These are phyloP conservation scores for Herpotrichia juniperi DNA, from an alignment of 2,329 filamentous ascomycete species.

Conservation along the genomic window DNA sequence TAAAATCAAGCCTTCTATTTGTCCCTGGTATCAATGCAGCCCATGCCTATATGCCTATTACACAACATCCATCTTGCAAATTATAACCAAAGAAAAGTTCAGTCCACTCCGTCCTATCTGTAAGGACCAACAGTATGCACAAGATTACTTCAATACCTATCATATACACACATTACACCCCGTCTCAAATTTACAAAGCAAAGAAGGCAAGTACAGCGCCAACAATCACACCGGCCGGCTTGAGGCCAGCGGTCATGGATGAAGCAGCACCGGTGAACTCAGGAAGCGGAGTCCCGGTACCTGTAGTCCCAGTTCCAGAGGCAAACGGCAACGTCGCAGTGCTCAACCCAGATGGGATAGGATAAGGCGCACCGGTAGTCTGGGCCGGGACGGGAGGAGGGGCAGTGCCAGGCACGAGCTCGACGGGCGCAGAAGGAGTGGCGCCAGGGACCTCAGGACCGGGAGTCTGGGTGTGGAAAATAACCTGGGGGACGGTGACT, in stretches of 20 bases:
- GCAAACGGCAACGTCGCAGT: conserved; percentile 25
- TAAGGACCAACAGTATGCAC: not conserved
- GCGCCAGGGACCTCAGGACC: conserved; percentile 23
- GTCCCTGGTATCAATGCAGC: not conserved
- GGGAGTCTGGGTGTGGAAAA: conserved; percentile 48
- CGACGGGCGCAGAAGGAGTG: conserved; percentile 37
- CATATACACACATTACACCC: conserved; percentile 12
- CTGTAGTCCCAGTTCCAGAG: conserved; percentile 25
- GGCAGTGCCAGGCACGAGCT: conserved; percentile 43
- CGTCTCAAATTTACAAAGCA: conserved; percentile 36
- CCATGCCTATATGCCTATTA: not conserved
- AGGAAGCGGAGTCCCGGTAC: conserved; percentile 22
- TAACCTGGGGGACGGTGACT: conserved; percentile 54
- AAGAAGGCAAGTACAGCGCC: conserved; percentile 41
- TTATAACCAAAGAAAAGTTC: not conserved
- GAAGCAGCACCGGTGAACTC: conserved; percentile 45
- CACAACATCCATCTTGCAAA: not conserved
- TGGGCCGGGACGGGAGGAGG: conserved; percentile 38
- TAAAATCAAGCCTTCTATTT: not conserved
- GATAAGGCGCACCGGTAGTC: conserved; percentile 32
- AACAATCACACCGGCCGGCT: conserved; percentile 23
- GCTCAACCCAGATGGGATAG: conserved; percentile 29
- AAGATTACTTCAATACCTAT: not conserved
- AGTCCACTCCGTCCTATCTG: not conserved
- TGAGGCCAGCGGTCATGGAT: conserved; percentile 25